Conservation (phyloP, 129 eudicot species). For the Flaveria ramosissima region DNA sequence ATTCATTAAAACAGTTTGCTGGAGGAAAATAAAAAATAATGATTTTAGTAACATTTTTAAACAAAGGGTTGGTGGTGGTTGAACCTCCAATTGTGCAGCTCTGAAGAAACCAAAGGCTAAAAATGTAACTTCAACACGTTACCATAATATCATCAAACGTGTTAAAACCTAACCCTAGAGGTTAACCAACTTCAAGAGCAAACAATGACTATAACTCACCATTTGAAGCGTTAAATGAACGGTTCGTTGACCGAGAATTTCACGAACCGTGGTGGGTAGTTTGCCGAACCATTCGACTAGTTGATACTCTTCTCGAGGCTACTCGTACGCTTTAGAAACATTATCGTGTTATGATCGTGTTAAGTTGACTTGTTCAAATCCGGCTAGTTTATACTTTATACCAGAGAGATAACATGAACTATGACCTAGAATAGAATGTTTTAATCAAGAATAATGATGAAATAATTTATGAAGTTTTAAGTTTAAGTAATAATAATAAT, state of each 20-base stretch:
- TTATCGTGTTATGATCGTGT: too few relatives aligned
- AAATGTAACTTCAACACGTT: conserved; percentile 28
- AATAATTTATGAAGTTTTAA: too few relatives aligned
- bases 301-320: neutral
- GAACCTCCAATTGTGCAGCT: conserved; percentile 61
- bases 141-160: conserved; percentile 21
- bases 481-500: neutral
- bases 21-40: conserved; percentile 24
- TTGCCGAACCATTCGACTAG: too few relatives aligned
- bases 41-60: conserved; percentile 35
- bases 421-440: too few relatives aligned
- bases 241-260: too few relatives aligned
- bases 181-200: conserved; percentile 14
- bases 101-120: conserved; percentile 40
- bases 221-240: too few relatives aligned
- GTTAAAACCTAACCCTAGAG: conserved; percentile 20
- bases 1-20: conserved; percentile 52
- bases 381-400: too few relatives aligned
- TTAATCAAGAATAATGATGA: too few relatives aligned
- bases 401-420: too few relatives aligned
- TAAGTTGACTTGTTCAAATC: too few relatives aligned
- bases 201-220: too few relatives aligned
- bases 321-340: neutral
- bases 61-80: conserved; percentile 88
- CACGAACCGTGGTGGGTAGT: too few relatives aligned